A percentile compares a stretch with the other conserved stretches of the same genome.
phyloP scores from a whole-genome alignment of 2,329 filamentous ascomycete species.

The Remersonia thermophila region DNA sequence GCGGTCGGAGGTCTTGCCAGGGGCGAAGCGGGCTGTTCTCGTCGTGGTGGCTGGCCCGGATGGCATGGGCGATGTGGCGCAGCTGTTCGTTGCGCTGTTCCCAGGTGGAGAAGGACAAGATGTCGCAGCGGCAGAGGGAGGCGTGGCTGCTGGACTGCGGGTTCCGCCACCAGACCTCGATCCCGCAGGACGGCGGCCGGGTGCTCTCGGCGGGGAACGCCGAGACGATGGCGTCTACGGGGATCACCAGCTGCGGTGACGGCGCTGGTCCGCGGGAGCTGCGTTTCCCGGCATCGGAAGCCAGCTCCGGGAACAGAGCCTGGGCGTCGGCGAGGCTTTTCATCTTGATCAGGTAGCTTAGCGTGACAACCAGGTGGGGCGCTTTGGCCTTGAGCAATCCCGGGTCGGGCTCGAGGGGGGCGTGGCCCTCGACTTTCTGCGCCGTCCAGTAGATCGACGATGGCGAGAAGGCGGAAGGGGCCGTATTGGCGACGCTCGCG shows the following conservation, averaged over 20 bases:
- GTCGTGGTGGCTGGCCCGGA: constrained; percentile 12
- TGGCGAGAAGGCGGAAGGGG: constrained; percentile 15
- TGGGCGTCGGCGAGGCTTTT: constrained; percentile 34
- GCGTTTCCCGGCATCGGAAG: constrained; percentile 13
- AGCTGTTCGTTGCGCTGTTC: constrained; percentile 30
- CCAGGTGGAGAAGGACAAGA: not conserved
- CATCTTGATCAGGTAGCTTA: constrained; percentile 39
- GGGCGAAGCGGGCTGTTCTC: constrained; percentile 25
- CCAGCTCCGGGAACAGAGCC: constrained; percentile 34
- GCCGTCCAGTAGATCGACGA: constrained; percentile 23
- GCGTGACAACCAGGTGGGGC: constrained; percentile 40
- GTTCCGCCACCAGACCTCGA: constrained; percentile 46
- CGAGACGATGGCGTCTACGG: constrained; percentile 38
- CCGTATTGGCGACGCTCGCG: constrained; percentile 9
- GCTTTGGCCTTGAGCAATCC: constrained; percentile 33
- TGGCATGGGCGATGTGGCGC: constrained; percentile 31
- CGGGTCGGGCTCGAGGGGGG: constrained; percentile 36
- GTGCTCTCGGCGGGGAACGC: constrained; percentile 39
- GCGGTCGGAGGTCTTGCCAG: constrained; percentile 34
- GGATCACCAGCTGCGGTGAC: constrained; percentile 29
- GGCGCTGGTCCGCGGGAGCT: constrained; percentile 17
- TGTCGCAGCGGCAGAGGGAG: constrained; percentile 19
- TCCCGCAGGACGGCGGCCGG: constrained; percentile 32
- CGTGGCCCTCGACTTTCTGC: constrained; percentile 25
- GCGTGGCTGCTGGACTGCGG: constrained; percentile 28